A percentile compares a stretch with the other conserved stretches of the same genome.
phyloP scores from a whole-genome alignment of 2,329 filamentous ascomycete genomes.

The Scytalidium lignicola region DNA sequence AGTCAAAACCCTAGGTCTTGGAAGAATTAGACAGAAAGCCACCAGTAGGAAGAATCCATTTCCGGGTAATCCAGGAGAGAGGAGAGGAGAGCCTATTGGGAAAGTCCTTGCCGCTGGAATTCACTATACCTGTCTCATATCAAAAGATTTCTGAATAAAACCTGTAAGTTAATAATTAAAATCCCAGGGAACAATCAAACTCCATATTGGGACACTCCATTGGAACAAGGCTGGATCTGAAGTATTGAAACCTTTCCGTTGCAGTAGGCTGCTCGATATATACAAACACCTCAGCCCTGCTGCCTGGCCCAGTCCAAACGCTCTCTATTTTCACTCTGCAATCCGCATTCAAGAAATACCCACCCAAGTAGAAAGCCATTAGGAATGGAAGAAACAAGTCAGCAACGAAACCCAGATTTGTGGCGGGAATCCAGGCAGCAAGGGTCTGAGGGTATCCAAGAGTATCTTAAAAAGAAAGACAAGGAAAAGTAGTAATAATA shows the following conservation, averaged over 20 bases:
- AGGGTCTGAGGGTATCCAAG: constrained; percentile 22
- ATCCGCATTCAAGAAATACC: constrained; percentile 15
- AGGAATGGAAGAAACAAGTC: constrained; percentile 9
- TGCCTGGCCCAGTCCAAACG: constrained; percentile 18
- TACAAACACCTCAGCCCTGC: constrained; percentile 17
- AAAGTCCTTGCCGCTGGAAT: neutral
- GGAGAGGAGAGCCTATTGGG: neutral
- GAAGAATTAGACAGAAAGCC: neutral
- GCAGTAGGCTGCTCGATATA: constrained; percentile 10
- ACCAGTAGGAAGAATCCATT: neutral
- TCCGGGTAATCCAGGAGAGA: neutral
- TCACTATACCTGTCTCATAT: neutral
- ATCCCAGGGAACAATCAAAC: neutral
- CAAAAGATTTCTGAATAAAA: neutral
- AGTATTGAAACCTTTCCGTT: constrained; percentile 3
- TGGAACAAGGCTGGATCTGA: neutral
- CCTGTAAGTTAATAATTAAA: neutral
- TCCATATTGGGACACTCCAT: neutral
- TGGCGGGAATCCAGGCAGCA: constrained; percentile 26
- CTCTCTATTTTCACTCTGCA: constrained; percentile 2
- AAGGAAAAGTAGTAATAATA: constrained; percentile 16
- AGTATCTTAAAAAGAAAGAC: constrained; percentile 9
- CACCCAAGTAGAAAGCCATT: constrained; percentile 13
- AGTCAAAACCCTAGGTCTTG: neutral
- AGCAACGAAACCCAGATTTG: constrained; percentile 13